These are phyloP conservation scores for Asterochloris erici DNA, from an alignment of 139 green algal genomes.

Conservation along the genomic window DNA sequence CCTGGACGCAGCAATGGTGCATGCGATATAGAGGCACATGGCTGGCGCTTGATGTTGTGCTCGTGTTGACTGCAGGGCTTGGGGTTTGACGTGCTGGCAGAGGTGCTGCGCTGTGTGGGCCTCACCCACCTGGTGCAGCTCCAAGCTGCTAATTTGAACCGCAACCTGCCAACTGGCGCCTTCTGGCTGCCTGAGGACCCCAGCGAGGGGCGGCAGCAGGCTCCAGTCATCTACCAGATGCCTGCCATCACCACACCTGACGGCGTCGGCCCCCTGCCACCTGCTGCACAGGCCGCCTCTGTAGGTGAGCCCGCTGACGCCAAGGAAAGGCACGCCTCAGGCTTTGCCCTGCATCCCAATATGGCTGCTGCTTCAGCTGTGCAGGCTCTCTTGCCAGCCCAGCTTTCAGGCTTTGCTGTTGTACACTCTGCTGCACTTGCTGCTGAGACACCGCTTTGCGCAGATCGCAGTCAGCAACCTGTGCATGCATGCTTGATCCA, in stretches of 20 bases:
- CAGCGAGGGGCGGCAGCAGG: too few species aligned
- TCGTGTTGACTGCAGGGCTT: conserved; percentile 38
- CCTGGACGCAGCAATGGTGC: background rate
- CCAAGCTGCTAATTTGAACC: conserved; percentile 28
- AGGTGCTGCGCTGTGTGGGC: conserved; percentile 35
- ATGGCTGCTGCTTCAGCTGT: background rate
- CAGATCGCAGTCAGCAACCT: background rate
- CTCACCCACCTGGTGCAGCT: conserved; percentile 61
- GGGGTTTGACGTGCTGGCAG: conserved; percentile 65
- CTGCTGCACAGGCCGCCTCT: background rate
- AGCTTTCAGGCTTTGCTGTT: background rate
- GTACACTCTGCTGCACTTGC: background rate
- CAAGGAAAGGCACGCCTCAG: background rate
- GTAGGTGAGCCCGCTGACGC: background rate
- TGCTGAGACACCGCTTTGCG: background rate
- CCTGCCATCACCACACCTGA: conserved; percentile 22
- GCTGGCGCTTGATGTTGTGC: background rate
- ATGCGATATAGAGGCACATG: background rate
- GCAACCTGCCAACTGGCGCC: conserved; percentile 53
- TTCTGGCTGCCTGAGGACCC: conserved; percentile 41
- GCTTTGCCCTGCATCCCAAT: background rate
- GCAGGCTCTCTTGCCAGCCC: background rate
- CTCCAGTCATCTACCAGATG: background rate
- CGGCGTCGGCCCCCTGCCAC: background rate
- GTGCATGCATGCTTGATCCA: background rate